Base-by-base conservation (phyloP, 257 asterid species). In the Mentha longifolia region DNA sequence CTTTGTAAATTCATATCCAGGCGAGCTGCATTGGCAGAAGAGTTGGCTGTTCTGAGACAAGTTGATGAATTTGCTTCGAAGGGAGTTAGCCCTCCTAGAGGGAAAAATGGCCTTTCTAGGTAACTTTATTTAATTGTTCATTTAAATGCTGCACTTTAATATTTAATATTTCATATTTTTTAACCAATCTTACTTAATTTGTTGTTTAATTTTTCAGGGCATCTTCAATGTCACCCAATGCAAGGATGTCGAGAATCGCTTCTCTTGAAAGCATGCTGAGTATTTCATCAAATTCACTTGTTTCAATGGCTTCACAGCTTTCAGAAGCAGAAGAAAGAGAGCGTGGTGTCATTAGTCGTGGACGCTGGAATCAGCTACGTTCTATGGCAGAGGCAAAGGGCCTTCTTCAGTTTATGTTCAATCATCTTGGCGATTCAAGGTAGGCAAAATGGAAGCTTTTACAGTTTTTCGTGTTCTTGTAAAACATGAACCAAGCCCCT, bases 271-370 rank as follows among this genome's bases (percentile, higher is more conserved):
- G 88, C 84, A 95, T 95, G 99, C 79, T 95, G 50, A 86, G 87
- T 82, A 88, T 95, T 68, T 87, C 99, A 59, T 95, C 99, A 20
- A 92, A 88, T 83, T 89, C 99, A 17, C 89, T 95, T 31, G 99
- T 95, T 59, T 80, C 99, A 41, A 95, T 95, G 99, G 98, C 98
- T 75, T 95, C 99, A 70, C 99, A 92, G 79, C 96, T 95, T 69
- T 95, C 99, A 30, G 99, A 95, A 81, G 99, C 99, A 43, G 99
- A 95, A 86, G 99, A 95, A 74, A 79, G 99, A 50, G 99, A 95
- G 78, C 96, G 99, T 7, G 83, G 88, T 56, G 80, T 83, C 69
- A 78, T 79, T 70, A 77, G 78, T 74, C 96, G 97, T 71, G 98
- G 99, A 55, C 92, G 99, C 43, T 95, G 96, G 95, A 95, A 92